phyloP scores from a whole-genome alignment of 2,329 filamentous ascomycete species.

The Cladophialophora psammophila region DNA sequence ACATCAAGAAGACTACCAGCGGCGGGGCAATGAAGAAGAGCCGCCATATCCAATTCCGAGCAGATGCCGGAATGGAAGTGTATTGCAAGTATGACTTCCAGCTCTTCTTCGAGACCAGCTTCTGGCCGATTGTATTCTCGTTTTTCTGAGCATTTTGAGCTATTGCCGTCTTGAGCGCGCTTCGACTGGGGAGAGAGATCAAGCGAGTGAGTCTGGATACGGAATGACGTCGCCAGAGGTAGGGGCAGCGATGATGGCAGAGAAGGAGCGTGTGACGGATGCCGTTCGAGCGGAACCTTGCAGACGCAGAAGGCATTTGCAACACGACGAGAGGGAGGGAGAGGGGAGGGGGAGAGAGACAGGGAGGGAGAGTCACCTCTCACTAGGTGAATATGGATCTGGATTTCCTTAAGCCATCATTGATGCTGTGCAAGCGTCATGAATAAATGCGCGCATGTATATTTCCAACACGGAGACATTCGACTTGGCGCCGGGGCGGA shows the following conservation, averaged over 20 bases:
- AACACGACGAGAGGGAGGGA: not conserved
- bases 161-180: not conserved
- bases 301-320: constrained; percentile 25
- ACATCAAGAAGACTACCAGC: constrained; percentile 49
- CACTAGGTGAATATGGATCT: not conserved
- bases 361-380: not conserved
- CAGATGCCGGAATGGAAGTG: not conserved
- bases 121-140: not conserved
- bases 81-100: not conserved
- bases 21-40: constrained; percentile 46
- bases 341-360: not conserved
- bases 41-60: constrained; percentile 31
- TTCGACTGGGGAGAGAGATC: constrained; percentile 5
- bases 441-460: no score
- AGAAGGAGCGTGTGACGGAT: not conserved
- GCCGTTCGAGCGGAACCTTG: not conserved
- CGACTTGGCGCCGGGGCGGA: no score
- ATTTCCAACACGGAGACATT: no score
- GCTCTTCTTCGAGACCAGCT: not conserved
- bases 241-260: not conserved
- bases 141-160: not conserved
- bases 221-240: not conserved
- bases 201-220: not conserved
- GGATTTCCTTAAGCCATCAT: not conserved
- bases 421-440: not conserved